A percentile compares a stretch with the other conserved stretches of the same genome.
Conservation (phyloP, 352 stramenopile genomes). For the Globisporangium cederbergense region DNA sequence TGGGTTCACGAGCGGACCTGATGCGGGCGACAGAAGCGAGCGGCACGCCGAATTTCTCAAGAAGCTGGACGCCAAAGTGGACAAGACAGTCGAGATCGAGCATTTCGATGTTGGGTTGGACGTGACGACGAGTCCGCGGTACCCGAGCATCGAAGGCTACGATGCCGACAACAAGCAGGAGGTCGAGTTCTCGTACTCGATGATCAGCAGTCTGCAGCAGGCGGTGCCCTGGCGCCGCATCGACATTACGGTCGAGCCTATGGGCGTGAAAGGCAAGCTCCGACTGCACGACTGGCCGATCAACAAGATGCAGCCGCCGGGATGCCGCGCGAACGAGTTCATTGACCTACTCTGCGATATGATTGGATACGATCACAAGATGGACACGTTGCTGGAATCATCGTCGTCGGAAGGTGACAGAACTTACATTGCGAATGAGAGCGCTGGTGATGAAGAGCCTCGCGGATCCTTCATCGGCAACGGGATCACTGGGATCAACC, state of each 20-base stretch:
- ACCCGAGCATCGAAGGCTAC: slow-evolving; percentile 55
- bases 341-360: slow-evolving; percentile 75
- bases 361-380: slow-evolving; percentile 52
- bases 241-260: slow-evolving; percentile 60
- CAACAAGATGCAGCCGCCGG: slow-evolving; percentile 68
- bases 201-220: slow-evolving; percentile 52
- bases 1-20: slow-evolving; percentile 33
- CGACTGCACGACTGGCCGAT: slow-evolving; percentile 79
- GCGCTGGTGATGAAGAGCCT: background rate
- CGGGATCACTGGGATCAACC: background rate
- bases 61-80: slow-evolving; percentile 40
- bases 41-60: slow-evolving; percentile 26
- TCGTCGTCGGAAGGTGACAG: background rate
- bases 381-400: slow-evolving; percentile 17
- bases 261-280: slow-evolving; percentile 62
- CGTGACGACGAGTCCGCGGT: slow-evolving; percentile 19
- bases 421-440: background rate
- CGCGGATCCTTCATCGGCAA: slow-evolving; percentile 4
- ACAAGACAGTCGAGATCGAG: slow-evolving; percentile 32
- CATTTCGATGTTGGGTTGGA: slow-evolving; percentile 6
- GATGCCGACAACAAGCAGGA: slow-evolving; percentile 78
- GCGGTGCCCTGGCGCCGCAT: slow-evolving; percentile 59
- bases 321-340: slow-evolving; percentile 64
- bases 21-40: background rate
- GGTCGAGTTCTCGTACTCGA: slow-evolving; percentile 64